Base-by-base conservation (phyloP, 495 filamentous ascomycete genomes). In the Chaetomium cochliodes region DNA sequence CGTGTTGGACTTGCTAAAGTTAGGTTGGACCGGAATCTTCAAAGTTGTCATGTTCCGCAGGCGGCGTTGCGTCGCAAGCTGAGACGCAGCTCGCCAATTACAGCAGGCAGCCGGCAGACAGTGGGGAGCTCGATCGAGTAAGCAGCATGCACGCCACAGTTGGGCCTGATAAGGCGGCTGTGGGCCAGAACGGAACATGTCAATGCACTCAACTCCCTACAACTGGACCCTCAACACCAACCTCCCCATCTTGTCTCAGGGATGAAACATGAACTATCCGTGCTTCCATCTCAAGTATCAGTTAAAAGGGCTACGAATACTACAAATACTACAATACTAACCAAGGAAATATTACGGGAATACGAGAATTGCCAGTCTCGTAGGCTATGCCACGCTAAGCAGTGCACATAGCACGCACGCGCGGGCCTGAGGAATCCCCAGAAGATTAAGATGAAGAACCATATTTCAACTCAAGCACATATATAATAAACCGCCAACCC, bases 1-100 rank as follows among this genome's bases (percentile, higher is more conserved):
- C 2, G 22, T 51, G 46, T 41, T 23, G 49, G 23, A 30, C 28
- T 37, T 8, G 54, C 26, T 18, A n/a, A n/a, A n/a, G n/a, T n/a
- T n/a, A 55, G 56, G 60, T 47, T 60, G 59, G 22, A 18, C n/a
- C 26, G 65, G 39, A 54, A 56, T n/a, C 20, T 49, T 60, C 20
- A 26, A 67, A 60, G 60, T 47, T 67, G 60, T 63, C 60, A 47
- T 59, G 15, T 22, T 16, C 33, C 22, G 28, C 25, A 23, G 26
- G 50, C 50, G 60, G 51, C 46, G 47, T 42, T 52, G 52, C 63
- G 64, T 65, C 69, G 65, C 60, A 71, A 66, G 69, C 69, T 71
- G 69, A 69, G 62, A 67, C 69, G 57, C 25, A 63, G 58, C 55
- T 66, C 59, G 30, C 63, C 63, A 62, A 65, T 69, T 16, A 25